Evolutionary conservation across 192 early-diverging fungal genomes (phyloP), one percentile per base, ranked within the genome.

Genomic region (Podila clonocystis): DNA sequence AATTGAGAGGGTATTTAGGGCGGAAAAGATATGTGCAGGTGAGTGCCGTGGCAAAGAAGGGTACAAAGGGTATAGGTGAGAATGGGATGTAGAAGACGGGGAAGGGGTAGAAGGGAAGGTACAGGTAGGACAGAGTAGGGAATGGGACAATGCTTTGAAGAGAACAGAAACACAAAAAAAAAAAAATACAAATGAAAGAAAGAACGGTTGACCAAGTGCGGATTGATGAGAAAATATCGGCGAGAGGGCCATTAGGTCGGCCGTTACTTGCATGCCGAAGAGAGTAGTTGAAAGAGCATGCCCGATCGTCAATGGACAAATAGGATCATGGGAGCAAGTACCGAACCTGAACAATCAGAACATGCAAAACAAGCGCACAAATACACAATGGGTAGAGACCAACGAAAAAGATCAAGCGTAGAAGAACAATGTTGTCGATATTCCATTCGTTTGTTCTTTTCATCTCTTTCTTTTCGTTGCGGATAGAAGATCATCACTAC

Each of bases 361-460:
- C 5, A 29, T 5, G 33, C 58, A 29, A 45, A 28, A 50, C 11
- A 41, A 41, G 15, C 15, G 13, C 22, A 11, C 17, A 52, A 52
- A 52, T 33, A 33, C 5, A 33, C 19, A 52, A 52, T 7, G 19
- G n/a, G 24, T n/a, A 55, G 19, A n/a, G 52, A 55, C 24, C 0
- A 55, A 55, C 41, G 34, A 55, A 55, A 9, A 55, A 17, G 24
- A 55, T 24, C 20, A 55, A 55, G 52, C n/a, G 52, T 24, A 55
- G 24, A 52, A 52, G 24, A 24, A 26, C 8, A 24, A 8, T 22
- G 52, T 3, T 55, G 52, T 55, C 49, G 24, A 30, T 15, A 50
- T 60, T 62, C 68, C 61, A 36, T 36, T 36, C 30, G 63, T 50
- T 67, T 67, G 26, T 31, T 67, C 11, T 50, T 52, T 33, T 50